Evolutionary conservation across 345 rosid genomes (phyloP), one percentile per base, ranked within the genome.

Genomic region (Erysimum cheiranthoides): DNA sequence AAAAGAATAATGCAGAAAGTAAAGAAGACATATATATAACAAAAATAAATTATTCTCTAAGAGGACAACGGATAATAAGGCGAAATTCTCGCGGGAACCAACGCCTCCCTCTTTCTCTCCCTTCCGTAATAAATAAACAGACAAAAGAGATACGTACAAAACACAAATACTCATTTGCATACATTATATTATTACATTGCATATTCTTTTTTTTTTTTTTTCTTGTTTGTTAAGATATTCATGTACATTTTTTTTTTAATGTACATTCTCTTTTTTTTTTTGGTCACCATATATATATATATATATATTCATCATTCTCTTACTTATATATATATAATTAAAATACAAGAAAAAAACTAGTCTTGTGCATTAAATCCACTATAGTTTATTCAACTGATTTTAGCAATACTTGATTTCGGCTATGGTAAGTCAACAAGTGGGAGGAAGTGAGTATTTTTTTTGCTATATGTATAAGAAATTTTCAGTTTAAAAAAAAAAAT

Each of bases 1-100:
- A 69, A 79, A 85, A 85, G 85, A 90, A 89, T 92, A 86, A 86
- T 85, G 78, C 84, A 88, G 91, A 83, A 47, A 68, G 46, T 60
- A n/a, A 83, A 88, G 89, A 84, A 85, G 86, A 89, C 87, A 86
- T 84, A 77, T 84, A 77, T 74, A 78, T 69, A 73, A 68, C 69
- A 75, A 56, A 57, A 40, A 53, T 25, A 40, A 79, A 65, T 30
- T 66, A 61, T 78, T 73, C 69, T 50, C 73, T 42, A 52, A 73
- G 65, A 67, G 54, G 78, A 67, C 74, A 66, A 73, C 78, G 81
- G 78, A 78, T 78, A 72, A 73, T 73, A 72, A 73, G 78, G 81
- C 81, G 81, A 73, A 73, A 78, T 73, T 78, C 70, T 78, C 81
- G 81, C 81, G 81, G 81, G 78, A 72, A 78, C 78, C 78, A 78